phyloP scores from a whole-genome alignment of 2,329 filamentous ascomycete species.

The Chlorencoelia australis region DNA sequence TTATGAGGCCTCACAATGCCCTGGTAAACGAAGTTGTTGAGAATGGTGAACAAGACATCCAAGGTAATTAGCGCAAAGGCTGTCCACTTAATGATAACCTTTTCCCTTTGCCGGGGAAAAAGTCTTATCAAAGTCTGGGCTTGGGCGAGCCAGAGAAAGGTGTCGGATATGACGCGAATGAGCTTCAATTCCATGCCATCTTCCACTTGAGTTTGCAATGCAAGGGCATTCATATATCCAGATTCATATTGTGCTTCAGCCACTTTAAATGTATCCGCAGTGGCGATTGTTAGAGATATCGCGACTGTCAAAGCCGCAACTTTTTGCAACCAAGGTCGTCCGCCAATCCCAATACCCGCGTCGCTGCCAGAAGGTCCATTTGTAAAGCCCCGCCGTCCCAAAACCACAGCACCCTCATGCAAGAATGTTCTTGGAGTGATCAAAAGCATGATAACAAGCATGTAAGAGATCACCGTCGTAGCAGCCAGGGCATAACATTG shows the following conservation, averaged over 20 bases:
- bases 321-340: slow-evolving; percentile 88
- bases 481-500: slow-evolving; percentile 89
- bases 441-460: slow-evolving; percentile 82
- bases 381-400: slow-evolving; percentile 76
- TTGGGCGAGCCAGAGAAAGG: slow-evolving; percentile 94
- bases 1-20: slow-evolving; percentile 54
- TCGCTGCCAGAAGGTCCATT: slow-evolving; percentile 61
- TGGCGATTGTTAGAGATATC: slow-evolving; percentile 87
- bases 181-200: slow-evolving; percentile 78
- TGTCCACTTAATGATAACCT: slow-evolving; percentile 97
- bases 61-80: slow-evolving; percentile 88
- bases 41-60: slow-evolving; percentile 80
- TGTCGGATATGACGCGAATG: slow-evolving; percentile 86
- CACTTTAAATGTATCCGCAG: slow-evolving; percentile 79
- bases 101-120: slow-evolving; percentile 93
- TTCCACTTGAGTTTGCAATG: slow-evolving; percentile 69
- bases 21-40: slow-evolving; percentile 71
- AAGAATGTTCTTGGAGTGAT: slow-evolving; percentile 88
- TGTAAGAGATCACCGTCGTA: slow-evolving; percentile 79
- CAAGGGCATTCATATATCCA: slow-evolving; percentile 70
- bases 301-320: slow-evolving; percentile 63
- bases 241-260: slow-evolving; percentile 70
- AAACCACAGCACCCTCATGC: slow-evolving; percentile 71
- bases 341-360: slow-evolving; percentile 74
- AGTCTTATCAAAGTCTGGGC: slow-evolving; percentile 92